Evolutionary conservation across 2,329 filamentous ascomycete species (phyloP), one percentile per base, ranked within the genome.

Genomic region (Metarhizium album): DNA sequence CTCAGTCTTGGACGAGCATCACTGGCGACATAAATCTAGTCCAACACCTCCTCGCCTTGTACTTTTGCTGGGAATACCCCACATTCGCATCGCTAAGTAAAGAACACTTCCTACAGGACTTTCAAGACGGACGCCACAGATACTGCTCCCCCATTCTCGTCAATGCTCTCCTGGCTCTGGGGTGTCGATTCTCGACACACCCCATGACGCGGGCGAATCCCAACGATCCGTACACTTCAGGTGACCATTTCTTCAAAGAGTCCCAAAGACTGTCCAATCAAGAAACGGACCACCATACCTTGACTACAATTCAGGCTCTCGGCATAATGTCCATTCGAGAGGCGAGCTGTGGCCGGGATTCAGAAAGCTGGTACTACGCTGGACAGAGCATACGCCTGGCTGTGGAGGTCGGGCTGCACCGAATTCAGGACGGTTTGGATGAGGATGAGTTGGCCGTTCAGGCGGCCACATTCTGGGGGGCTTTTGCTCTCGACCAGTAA

Each of bases 11-110:
- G 84, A 86, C 83, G 1, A 70, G 59, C 38, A 73, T 86, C 22
- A 84, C 82, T 2, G 60, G 64, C 3, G 82, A 87, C 55, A 59
- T 70, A 13, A 67, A 63, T 13, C 72, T 87, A 29, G 78, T 87
- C 1, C 73, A 82, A 54, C 81, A 83, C 57, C 70, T 87, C 9
- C 66, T 87, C 48, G 73, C 77, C 0, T 69, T 86, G 31, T 87
- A 87, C 66, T 87, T 87, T 57, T 85, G 82, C 68, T 88, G 84
- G 78, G 80, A 85, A 56, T 87, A 89, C 62, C 83, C 85, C 2
- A 87, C 84, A 13, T 87, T 87, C 65, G 80, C 83, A 3, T 80
- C 85, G 2, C 74, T 89, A 43, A 86, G 82, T 60, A 83, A 85
- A 60, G 82, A 86, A 58, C 79, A 84, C 59, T 88, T 87, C 58